Evolutionary conservation across 2,329 filamentous ascomycete species (phyloP).

Genomic region (Diaporthe amygdali): DNA sequence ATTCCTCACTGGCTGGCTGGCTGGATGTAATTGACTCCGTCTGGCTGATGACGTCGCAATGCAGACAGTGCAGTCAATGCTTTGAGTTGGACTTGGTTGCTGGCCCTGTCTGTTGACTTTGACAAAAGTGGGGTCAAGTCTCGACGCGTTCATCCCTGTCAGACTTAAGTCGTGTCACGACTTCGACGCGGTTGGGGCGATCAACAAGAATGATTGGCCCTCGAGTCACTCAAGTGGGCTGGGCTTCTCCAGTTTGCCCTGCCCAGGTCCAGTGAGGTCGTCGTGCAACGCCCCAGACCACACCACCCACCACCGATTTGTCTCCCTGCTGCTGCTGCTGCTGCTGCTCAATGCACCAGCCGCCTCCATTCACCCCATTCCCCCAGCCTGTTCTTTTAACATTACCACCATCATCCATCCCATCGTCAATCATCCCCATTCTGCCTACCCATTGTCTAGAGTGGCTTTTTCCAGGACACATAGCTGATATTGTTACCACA

Average conservation of each 20-base stretch:
- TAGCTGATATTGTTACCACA: not conserved
- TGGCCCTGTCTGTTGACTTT: not conserved
- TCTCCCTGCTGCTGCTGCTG: too few relatives aligned
- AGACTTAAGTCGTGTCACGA: not conserved
- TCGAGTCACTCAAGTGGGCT: not conserved
- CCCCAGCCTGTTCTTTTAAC: not conserved
- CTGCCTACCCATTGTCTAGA: not conserved
- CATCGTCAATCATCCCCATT: not conserved
- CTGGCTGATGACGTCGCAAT: conserved; percentile 17
- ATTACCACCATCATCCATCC: not conserved
- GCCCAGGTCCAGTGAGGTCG: too few relatives aligned
- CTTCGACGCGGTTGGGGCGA: not conserved
- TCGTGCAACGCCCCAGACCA: too few relatives aligned
- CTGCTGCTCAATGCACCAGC: not conserved
- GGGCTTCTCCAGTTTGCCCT: not conserved
- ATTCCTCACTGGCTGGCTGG: conserved; percentile 18
- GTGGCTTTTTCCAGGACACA: not conserved
- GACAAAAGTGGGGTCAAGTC: not conserved
- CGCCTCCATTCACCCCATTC: not conserved
- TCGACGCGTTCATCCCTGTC: not conserved
- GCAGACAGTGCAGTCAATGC: not conserved
- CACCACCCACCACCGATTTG: too few relatives aligned
- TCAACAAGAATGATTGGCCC: not conserved
- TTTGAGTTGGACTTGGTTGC: not conserved
- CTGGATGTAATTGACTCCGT: conserved; percentile 19